A percentile compares a stretch with the other conserved stretches of the same genome.
These are phyloP conservation scores for Capsicum pubescens DNA, from an alignment of 257 asterid genomes.

Conservation along the genomic window DNA sequence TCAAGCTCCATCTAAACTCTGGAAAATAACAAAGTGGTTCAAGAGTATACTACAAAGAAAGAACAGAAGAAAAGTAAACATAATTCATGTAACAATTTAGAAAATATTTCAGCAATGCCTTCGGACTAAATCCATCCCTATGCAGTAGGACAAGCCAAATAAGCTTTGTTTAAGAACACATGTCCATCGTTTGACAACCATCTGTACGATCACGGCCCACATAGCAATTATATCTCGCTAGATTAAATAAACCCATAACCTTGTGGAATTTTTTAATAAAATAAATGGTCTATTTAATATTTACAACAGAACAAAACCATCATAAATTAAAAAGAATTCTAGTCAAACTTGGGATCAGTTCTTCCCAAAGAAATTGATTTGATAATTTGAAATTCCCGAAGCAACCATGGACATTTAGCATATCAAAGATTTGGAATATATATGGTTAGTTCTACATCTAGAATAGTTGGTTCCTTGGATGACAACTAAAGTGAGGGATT, in stretches of 20 bases:
- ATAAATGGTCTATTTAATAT: not conserved
- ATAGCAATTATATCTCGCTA: not conserved
- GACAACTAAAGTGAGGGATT: not conserved
- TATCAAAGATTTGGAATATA: not conserved
- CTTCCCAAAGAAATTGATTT: slow-evolving; percentile 15
- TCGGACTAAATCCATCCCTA: not conserved
- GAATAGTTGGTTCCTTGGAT: not conserved
- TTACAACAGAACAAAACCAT: slow-evolving; percentile 12
- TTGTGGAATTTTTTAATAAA: not conserved
- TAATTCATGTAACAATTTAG: slow-evolving; percentile 24
- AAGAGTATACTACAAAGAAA: slow-evolving; percentile 1
- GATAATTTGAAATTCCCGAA: not conserved
- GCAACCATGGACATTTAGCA: slow-evolving; percentile 7
- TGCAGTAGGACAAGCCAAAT: not conserved
- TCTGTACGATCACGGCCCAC: not conserved
- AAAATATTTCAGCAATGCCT: not conserved
- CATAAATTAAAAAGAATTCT: not conserved
- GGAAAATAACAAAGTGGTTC: slow-evolving; percentile 21
- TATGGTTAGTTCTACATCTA: not conserved
- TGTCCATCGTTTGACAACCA: not conserved
- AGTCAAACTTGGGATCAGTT: not conserved
- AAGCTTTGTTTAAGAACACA: slow-evolving; percentile 14
- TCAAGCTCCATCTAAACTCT: slow-evolving; percentile 58
- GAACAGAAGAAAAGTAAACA: not conserved
- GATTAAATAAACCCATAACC: slow-evolving; percentile 1